A percentile compares a stretch with the other conserved stretches of the same genome.
phyloP scores from a whole-genome alignment of 2,329 filamentous ascomycete species.

The Penicillium fuscoglaucum region DNA sequence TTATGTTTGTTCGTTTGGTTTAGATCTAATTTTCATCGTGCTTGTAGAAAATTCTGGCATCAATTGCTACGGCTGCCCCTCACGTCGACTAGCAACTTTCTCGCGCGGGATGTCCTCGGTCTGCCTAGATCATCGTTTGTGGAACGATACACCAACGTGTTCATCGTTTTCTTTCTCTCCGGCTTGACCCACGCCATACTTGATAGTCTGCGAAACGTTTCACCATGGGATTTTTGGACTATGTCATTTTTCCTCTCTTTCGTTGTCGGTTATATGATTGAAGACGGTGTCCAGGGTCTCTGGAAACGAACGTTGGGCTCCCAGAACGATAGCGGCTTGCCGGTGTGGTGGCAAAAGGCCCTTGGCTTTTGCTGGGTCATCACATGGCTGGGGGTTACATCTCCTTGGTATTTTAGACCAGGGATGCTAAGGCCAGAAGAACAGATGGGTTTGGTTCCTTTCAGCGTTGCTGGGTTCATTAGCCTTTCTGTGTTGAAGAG shows the following conservation, averaged over 20 bases:
- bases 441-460: neutral
- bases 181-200: slow-evolving; percentile 25
- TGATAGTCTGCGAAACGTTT: slow-evolving; percentile 20
- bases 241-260: slow-evolving; percentile 28
- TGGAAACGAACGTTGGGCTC: slow-evolving; percentile 14
- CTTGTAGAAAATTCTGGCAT: slow-evolving; percentile 32
- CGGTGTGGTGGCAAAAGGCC: slow-evolving; percentile 11
- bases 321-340: too few species aligned
- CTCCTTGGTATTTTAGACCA: slow-evolving; percentile 17
- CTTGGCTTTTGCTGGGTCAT: slow-evolving; percentile 17
- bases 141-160: slow-evolving; percentile 31
- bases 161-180: slow-evolving; percentile 33
- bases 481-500: neutral
- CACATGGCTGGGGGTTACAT: slow-evolving; percentile 18
- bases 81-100: slow-evolving; percentile 20
- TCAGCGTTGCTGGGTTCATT: neutral
- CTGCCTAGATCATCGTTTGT: slow-evolving; percentile 22
- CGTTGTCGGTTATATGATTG: slow-evolving; percentile 30
- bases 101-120: slow-evolving; percentile 22
- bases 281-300: slow-evolving; percentile 28
- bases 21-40: neutral
- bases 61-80: slow-evolving; percentile 30
- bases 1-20: neutral
- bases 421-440: neutral
- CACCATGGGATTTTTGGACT: slow-evolving; percentile 17